These are phyloP conservation scores for Gillenia trifoliata DNA, from an alignment of 306 rosid species.

Conservation along the genomic window DNA sequence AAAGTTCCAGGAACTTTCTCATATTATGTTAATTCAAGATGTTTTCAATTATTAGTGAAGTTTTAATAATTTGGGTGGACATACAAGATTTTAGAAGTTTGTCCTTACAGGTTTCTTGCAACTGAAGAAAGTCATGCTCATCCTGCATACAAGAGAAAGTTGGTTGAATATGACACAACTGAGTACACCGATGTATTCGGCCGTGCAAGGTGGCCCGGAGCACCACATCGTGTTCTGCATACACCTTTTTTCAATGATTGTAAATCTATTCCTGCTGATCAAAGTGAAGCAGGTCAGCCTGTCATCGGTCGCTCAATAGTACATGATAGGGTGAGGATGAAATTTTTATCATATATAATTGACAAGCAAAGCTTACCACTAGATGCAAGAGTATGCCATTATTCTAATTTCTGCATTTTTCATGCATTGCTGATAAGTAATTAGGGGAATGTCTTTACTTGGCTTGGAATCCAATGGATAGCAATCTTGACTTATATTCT, in stretches of 20 bases:
- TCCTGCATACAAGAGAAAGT: constrained; percentile 65
- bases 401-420: background rate
- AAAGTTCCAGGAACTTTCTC: no score
- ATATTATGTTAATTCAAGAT: no score
- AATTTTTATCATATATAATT: no score
- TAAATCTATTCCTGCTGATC: constrained; percentile 54
- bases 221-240: constrained; percentile 70
- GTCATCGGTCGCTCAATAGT: constrained; percentile 61
- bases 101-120: constrained; percentile 66
- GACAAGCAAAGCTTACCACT: background rate
- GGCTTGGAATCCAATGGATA: background rate
- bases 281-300: constrained; percentile 58
- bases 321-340: constrained; percentile 59
- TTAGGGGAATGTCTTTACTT: background rate
- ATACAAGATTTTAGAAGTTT: background rate
- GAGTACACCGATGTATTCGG: constrained; percentile 69
- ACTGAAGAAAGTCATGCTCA: constrained; percentile 83
- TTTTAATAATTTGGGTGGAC: background rate
- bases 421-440: background rate
- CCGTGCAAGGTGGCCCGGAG: constrained; percentile 77
- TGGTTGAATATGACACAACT: constrained; percentile 60
- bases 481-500: constrained; percentile 1
- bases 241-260: constrained; percentile 69
- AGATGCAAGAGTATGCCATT: background rate
- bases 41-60: no score